These are phyloP conservation scores for Xerophyta viscosa DNA, from an alignment of 106 monocot species.

Conservation along the genomic window DNA sequence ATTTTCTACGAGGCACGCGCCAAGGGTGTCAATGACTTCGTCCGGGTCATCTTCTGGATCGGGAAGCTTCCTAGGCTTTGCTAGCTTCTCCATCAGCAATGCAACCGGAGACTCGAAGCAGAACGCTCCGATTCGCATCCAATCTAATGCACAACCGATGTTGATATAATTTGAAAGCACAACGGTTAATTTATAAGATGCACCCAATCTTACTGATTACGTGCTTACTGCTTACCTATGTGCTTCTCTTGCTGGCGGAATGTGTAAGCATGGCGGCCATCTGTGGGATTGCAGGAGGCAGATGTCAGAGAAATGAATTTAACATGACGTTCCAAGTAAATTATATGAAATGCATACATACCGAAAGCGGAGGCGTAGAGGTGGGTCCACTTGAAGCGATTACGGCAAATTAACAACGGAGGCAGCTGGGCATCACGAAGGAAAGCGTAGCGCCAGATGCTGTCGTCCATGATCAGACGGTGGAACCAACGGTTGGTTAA, in stretches of 20 bases:
- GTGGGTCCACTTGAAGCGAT: conserved; percentile 42
- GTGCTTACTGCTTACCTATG: conserved; percentile 30
- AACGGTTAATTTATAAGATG: neutral
- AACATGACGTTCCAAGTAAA: too few species aligned
- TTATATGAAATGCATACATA: conserved; percentile 5
- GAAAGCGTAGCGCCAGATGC: conserved; percentile 78
- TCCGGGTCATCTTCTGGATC: conserved; percentile 15
- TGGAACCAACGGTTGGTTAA: conserved; percentile 67
- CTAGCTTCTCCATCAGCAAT: conserved; percentile 38
- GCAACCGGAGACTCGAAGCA: conserved; percentile 41
- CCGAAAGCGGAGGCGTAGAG: conserved; percentile 67
- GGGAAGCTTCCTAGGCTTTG: conserved; percentile 17
- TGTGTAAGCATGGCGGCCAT: conserved; percentile 53
- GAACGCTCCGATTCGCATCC: conserved; percentile 76
- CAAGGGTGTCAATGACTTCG: conserved; percentile 18
- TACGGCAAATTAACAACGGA: conserved; percentile 1
- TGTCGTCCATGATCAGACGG: conserved; percentile 56
- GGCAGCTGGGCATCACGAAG: conserved; percentile 71
- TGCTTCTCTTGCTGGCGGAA: conserved; percentile 68
- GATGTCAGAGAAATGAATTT: neutral
- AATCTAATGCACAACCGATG: conserved; percentile 19
- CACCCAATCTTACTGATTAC: too few species aligned
- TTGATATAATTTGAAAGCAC: neutral
- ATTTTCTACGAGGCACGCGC: conserved; percentile 32
- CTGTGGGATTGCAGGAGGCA: conserved; percentile 8